phyloP scores from a whole-genome alignment of 148 eudicot species.

The Selenicereus undatus region DNA sequence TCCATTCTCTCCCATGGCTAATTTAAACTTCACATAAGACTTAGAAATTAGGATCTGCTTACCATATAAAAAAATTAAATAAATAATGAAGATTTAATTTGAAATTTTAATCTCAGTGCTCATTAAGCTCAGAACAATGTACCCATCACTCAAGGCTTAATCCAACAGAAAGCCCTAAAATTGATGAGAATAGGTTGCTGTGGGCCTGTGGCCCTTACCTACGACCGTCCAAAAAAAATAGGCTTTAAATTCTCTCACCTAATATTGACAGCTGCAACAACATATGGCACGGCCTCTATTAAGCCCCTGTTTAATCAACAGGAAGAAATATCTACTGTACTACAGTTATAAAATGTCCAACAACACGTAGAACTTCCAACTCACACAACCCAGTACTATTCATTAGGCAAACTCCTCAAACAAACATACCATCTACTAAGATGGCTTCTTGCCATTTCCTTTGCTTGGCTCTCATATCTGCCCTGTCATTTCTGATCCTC shows the following conservation, averaged over 20 bases:
- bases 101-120: too few species aligned
- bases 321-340: neutral
- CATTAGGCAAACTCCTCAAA: too few species aligned
- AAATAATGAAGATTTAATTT: too few species aligned
- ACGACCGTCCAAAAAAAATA: neutral
- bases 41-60: too few species aligned
- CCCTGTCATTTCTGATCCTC: neutral
- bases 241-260: conserved; percentile 2
- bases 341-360: conserved; percentile 7
- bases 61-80: too few species aligned
- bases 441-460: conserved; percentile 19
- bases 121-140: too few species aligned
- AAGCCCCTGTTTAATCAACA: neutral
- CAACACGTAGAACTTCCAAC: neutral
- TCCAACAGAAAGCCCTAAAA: neutral
- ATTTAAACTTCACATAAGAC: too few species aligned
- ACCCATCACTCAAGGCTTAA: too few species aligned
- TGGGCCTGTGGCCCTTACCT: neutral
- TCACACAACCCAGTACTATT: neutral
- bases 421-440: too few species aligned
- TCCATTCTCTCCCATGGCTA: too few species aligned
- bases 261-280: conserved; percentile 1
- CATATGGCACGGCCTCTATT: neutral
- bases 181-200: neutral
- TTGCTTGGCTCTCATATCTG: conserved; percentile 11